Evolutionary conservation across 805 yeast species (phyloP), one percentile per base, ranked within the genome.

Genomic region (Yarrowia yakushimensis): DNA sequence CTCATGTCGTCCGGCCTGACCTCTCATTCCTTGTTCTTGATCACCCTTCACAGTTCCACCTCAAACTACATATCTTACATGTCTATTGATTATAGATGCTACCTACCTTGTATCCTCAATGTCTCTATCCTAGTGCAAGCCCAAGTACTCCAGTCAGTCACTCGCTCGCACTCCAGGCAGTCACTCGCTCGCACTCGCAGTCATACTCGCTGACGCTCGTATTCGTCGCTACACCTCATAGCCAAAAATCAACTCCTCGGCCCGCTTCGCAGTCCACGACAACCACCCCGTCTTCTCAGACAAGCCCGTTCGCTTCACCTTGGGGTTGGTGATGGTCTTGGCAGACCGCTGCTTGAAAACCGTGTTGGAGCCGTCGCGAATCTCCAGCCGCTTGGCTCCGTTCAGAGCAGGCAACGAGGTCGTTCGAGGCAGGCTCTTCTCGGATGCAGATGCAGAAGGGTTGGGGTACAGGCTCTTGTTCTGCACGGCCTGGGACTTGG

Each of bases 171-270:
- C n/a, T n/a, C n/a, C n/a, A n/a, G n/a, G n/a, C n/a, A n/a, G n/a
- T n/a, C n/a, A n/a, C n/a, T n/a, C n/a, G n/a, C n/a, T n/a, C n/a
- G 36, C 17, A 13, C 17, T 31, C 36, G 36, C 36, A 31, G n/a
- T 31, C 27, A 8, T 8, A 31, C 17, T 2, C 13, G 17, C 36
- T 30, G 6, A 13, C 3, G 5, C 43, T 36, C 11, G 20, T 9
- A 18, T 2, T 2, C 7, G 23, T n/a, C n/a, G 12, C n/a, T 55
- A 55, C 5, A 55, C 52, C 52, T 81, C 84, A 84, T 84, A 82
- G 1, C 85, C 85, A 69, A 82, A 82, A 36, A 82, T 69, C 73
- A 82, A 72, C 67, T 81, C 81, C 65, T 77, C 79, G 3, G 81
- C 76, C 34, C 67, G 63, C 54, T 67, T 66, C 9, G 71, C 63